A percentile compares a stretch with the other conserved stretches of the same genome.
Conservation (phyloP, 129 eudicot species). For the Ambrosia artemisiifolia region DNA sequence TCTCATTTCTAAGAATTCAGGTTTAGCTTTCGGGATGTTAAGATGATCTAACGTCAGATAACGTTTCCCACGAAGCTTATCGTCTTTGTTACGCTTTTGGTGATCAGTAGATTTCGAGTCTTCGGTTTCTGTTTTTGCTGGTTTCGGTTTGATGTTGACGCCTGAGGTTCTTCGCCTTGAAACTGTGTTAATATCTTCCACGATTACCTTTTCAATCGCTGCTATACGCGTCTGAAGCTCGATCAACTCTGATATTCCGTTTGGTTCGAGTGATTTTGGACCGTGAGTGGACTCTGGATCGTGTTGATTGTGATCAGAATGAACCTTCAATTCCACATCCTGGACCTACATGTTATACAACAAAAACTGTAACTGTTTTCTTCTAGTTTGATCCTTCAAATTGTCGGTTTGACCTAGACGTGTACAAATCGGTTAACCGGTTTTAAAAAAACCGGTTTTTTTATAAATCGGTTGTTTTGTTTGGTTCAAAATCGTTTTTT, state of each 20-base stretch:
- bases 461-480: too few species aligned
- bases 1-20: slow-evolving; percentile 47
- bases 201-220: slow-evolving; percentile 57
- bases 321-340: slow-evolving; percentile 38
- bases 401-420: too few species aligned
- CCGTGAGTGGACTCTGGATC: slow-evolving; percentile 20
- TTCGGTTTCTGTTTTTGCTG: slow-evolving; percentile 35
- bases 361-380: too few species aligned
- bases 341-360: slow-evolving; percentile 21
- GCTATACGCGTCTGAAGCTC: slow-evolving; percentile 57
- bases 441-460: too few species aligned
- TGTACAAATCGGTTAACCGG: too few species aligned
- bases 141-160: slow-evolving; percentile 28
- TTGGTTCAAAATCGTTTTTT: too few species aligned
- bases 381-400: too few species aligned
- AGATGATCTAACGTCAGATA: slow-evolving; percentile 30
- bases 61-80: slow-evolving; percentile 35
- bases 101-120: slow-evolving; percentile 6
- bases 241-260: slow-evolving; percentile 50
- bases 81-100: slow-evolving; percentile 17
- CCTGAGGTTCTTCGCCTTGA: slow-evolving; percentile 29
- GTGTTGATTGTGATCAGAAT: slow-evolving; percentile 22
- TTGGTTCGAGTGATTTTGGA: slow-evolving; percentile 22
- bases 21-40: slow-evolving; percentile 39
- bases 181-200: slow-evolving; percentile 42